Evolutionary conservation across 2,329 filamentous ascomycete species (phyloP).

Genomic region (Epichloe festucae): DNA sequence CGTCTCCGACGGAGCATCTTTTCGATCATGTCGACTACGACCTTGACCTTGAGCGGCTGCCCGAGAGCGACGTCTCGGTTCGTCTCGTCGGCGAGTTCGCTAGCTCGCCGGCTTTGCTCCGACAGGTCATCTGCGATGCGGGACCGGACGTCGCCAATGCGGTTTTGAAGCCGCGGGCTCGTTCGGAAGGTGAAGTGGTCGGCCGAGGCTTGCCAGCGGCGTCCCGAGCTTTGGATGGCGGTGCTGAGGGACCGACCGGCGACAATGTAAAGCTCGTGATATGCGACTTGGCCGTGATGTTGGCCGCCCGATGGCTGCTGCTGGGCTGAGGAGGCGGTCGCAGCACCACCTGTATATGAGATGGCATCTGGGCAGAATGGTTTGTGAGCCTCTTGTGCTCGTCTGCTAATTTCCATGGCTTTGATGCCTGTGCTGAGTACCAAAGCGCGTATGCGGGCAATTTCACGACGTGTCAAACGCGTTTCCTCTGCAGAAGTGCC

Average conservation of each 20-base stretch:
- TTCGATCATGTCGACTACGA: constrained; percentile 65
- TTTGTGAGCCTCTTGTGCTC: constrained; percentile 38
- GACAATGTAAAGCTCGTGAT: constrained; percentile 34
- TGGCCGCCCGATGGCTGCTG: constrained; percentile 19
- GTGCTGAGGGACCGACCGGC: constrained; percentile 38
- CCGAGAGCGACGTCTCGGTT: constrained; percentile 62
- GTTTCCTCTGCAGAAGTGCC: constrained; percentile 21
- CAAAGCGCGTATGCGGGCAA: constrained; percentile 64
- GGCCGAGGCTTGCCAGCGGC: constrained; percentile 46
- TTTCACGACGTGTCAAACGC: constrained; percentile 52
- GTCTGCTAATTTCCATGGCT: constrained; percentile 63
- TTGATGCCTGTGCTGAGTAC: constrained; percentile 81
- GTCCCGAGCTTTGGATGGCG: constrained; percentile 33
- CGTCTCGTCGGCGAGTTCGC: constrained; percentile 70
- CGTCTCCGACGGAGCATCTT: constrained; percentile 59
- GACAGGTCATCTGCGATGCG: constrained; percentile 41
- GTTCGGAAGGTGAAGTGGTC: constrained; percentile 46
- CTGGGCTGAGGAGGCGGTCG: constrained; percentile 4
- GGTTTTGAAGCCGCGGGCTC: constrained; percentile 36
- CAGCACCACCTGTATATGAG: constrained; percentile 13
- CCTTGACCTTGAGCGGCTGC: constrained; percentile 69
- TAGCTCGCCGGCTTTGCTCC: constrained; percentile 49
- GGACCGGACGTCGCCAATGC: constrained; percentile 33
- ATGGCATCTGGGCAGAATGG: constrained; percentile 17
- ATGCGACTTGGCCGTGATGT: constrained; percentile 17